Evolutionary conservation across 768 basidiomycete species (phyloP).

Genomic region (Suillus bovinus): DNA sequence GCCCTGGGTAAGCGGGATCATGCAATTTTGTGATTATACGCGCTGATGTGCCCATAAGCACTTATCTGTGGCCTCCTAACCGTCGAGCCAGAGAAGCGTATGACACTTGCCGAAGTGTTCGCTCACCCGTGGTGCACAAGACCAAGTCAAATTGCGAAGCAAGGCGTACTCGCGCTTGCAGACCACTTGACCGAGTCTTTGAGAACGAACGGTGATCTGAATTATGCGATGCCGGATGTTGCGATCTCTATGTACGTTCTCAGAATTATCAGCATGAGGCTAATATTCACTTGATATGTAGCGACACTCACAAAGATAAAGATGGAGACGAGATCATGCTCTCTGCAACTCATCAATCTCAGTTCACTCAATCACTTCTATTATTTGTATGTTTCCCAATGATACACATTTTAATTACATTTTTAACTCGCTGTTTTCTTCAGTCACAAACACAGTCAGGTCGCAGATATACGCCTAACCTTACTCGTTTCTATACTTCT

Average conservation of each 20-base stretch:
- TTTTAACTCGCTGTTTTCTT: neutral
- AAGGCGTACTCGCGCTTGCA: conserved; percentile 56
- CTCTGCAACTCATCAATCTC: conserved; percentile 54
- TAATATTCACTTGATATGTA: neutral
- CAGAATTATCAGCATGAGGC: neutral
- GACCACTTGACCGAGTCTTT: conserved; percentile 70
- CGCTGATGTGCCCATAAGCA: conserved; percentile 43
- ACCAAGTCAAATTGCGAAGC: conserved; percentile 66
- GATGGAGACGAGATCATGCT: conserved; percentile 67
- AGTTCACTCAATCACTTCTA: conserved; percentile 80
- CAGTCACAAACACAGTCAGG: conserved; percentile 86
- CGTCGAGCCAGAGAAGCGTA: conserved; percentile 64
- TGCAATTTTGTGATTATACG: neutral
- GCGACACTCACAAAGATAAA: conserved; percentile 34
- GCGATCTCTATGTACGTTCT: conserved; percentile 32
- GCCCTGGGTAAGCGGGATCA: conserved; percentile 57
- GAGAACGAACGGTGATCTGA: conserved; percentile 71
- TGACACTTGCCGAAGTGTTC: conserved; percentile 58
- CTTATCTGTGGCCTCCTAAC: conserved; percentile 75
- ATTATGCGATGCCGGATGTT: conserved; percentile 62
- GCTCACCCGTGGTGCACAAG: conserved; percentile 76
- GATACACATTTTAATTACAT: neutral
- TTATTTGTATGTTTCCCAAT: conserved; percentile 65
- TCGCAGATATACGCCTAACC: conserved; percentile 65
- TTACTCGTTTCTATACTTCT: conserved; percentile 80